Percentiles rank a stretch among this genome's conserved stretches.
These are phyloP conservation scores for Leccinellum albellum DNA, from an alignment of 768 basidiomycete genomes.

Conservation along the genomic window DNA sequence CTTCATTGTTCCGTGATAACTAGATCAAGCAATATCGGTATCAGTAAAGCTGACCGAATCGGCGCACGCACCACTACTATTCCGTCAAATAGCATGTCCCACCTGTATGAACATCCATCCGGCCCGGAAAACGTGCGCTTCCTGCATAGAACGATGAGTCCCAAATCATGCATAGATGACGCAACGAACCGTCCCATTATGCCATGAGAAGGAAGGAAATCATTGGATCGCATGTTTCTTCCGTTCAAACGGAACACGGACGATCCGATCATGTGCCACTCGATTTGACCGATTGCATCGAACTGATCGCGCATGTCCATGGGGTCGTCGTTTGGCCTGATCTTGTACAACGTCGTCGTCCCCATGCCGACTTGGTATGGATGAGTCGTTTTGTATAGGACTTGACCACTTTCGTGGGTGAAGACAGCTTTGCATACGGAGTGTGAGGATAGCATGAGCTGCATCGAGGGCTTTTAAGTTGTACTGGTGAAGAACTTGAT, in stretches of 20 bases:
- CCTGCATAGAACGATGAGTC: neutral
- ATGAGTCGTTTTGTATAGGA: conserved; percentile 29
- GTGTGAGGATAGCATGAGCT: conserved; percentile 21
- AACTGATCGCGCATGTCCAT: conserved; percentile 29
- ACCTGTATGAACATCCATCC: conserved; percentile 33
- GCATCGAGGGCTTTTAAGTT: conserved; percentile 11
- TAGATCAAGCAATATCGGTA: neutral
- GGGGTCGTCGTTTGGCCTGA: conserved; percentile 19
- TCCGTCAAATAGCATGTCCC: conserved; percentile 21
- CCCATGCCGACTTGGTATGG: conserved; percentile 7
- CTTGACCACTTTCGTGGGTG: conserved; percentile 24
- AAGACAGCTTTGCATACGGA: conserved; percentile 23
- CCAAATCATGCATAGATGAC: neutral
- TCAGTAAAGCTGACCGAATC: neutral
- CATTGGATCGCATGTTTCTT: conserved; percentile 20
- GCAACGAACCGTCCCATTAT: conserved; percentile 20
- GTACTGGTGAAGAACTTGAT: neutral
- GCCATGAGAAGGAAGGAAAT: conserved; percentile 24
- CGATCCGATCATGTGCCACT: conserved; percentile 31
- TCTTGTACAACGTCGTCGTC: conserved; percentile 25
- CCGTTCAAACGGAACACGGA: conserved; percentile 30
- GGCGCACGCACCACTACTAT: conserved; percentile 21
- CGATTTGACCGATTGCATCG: conserved; percentile 31
- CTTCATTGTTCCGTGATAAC: conserved; percentile 19
- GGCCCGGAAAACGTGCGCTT: conserved; percentile 32